Conservation (phyloP, 257 asterid genomes). For the Solanum commersonii region DNA sequence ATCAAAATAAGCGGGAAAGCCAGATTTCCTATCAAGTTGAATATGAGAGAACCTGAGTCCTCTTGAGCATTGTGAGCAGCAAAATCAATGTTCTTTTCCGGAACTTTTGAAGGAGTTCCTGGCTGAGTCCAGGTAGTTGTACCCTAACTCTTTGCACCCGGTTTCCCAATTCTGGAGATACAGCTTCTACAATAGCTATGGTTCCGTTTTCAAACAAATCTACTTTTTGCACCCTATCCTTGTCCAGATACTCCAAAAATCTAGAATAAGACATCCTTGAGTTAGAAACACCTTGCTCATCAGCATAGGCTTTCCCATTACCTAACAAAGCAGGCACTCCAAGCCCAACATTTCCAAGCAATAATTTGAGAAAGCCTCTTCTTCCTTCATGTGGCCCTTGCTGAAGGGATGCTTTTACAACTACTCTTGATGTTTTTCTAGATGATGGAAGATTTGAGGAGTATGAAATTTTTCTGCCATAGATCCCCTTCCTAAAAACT, state of each 20-base stretch:
- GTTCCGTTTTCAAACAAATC: conserved; percentile 91
- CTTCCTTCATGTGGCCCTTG: conserved; percentile 44
- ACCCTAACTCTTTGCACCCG: conserved; percentile 88
- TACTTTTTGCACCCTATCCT: conserved; percentile 75
- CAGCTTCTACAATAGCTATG: conserved; percentile 88
- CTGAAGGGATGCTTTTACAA: conserved; percentile 38
- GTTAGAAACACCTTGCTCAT: conserved; percentile 85
- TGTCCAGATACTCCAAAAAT: conserved; percentile 89
- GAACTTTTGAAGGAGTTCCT: conserved; percentile 94
- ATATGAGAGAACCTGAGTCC: conserved; percentile 78
- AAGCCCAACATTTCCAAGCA: conserved; percentile 64
- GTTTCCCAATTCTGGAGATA: conserved; percentile 87
- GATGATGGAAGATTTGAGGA: conserved; percentile 43
- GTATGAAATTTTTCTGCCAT: conserved; percentile 36
- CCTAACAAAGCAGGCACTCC: conserved; percentile 53
- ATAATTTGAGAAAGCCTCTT: conserved; percentile 64
- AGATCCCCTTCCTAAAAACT: conserved; percentile 41
- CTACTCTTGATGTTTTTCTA: conserved; percentile 28
- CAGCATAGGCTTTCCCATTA: conserved; percentile 67
- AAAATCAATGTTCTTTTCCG: conserved; percentile 91
- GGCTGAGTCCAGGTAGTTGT: conserved; percentile 94
- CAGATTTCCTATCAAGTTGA: conserved; percentile 75
- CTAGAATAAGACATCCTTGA: conserved; percentile 96
- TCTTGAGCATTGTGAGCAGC: conserved; percentile 96
- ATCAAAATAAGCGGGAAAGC: conserved; percentile 85